phyloP scores from a whole-genome alignment of 768 basidiomycete genomes.

The Panaeolus cyanescens region DNA sequence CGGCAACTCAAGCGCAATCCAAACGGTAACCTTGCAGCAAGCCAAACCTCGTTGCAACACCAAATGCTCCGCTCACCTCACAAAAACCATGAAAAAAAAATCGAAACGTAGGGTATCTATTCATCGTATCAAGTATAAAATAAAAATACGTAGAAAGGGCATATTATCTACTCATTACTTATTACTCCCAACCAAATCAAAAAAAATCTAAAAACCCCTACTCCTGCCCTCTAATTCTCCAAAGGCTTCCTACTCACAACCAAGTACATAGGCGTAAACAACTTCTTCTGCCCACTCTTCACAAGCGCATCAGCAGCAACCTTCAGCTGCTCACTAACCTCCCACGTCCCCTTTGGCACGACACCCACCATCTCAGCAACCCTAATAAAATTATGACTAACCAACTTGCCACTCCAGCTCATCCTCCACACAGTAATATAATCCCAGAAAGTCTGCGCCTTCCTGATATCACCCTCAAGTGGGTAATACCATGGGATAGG shows the following conservation, averaged over 20 bases:
- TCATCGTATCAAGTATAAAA: constrained; percentile 12
- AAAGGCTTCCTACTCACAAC: constrained; percentile 60
- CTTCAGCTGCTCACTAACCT: constrained; percentile 88
- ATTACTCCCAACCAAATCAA: too few relatives aligned
- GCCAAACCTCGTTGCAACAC: too few relatives aligned
- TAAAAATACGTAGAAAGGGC: constrained; percentile 11
- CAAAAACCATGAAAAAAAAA: too few relatives aligned
- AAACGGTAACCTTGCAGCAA: too few relatives aligned
- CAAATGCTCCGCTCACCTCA: too few relatives aligned
- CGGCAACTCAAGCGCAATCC: too few relatives aligned
- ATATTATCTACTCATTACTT: too few relatives aligned
- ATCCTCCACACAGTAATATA: constrained; percentile 87
- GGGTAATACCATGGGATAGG: constrained; percentile 93
- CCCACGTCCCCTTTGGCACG: constrained; percentile 89
- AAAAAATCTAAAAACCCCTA: neutral
- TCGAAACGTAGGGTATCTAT: too few relatives aligned
- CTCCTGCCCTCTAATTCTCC: constrained; percentile 31
- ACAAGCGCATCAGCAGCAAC: constrained; percentile 79
- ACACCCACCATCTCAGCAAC: constrained; percentile 76
- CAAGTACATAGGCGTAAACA: constrained; percentile 89
- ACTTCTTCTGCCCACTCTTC: constrained; percentile 83
- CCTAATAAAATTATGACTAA: constrained; percentile 82
- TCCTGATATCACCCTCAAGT: constrained; percentile 88
- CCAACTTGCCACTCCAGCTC: constrained; percentile 81
- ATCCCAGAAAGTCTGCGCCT: constrained; percentile 95